Evolutionary conservation across 1,284 basidiomycete species (phyloP).

Genomic region (Ceratobasidium sp.): DNA sequence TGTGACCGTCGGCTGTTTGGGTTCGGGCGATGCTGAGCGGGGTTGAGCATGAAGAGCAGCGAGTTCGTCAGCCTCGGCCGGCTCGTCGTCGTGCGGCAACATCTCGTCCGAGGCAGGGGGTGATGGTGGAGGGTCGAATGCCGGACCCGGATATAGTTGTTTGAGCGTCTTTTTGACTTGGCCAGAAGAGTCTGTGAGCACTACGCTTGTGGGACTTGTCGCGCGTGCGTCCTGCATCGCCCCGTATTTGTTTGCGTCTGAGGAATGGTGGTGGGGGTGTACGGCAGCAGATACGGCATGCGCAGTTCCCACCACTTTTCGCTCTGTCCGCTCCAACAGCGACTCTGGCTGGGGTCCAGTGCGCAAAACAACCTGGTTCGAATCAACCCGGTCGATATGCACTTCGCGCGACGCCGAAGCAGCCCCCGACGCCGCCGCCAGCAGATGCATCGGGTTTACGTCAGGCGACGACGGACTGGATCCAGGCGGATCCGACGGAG

Average conservation of each 20-base stretch:
- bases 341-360: conserved; percentile 20
- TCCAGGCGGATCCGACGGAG: neutral
- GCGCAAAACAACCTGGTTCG: conserved; percentile 15
- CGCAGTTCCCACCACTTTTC: neutral
- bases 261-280: conserved; percentile 2
- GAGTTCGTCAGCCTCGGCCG: too few relatives aligned
- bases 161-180: conserved; percentile 23
- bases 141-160: conserved; percentile 23
- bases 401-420: conserved; percentile 34
- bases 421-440: conserved; percentile 3
- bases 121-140: conserved; percentile 24
- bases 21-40: conserved; percentile 8
- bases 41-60: conserved; percentile 11
- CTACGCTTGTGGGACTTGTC: conserved; percentile 15
- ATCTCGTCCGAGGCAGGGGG: conserved; percentile 26
- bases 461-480: neutral
- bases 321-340: conserved; percentile 12
- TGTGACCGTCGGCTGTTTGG: conserved; percentile 9
- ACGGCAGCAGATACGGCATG: conserved; percentile 8
- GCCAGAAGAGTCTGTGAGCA: conserved; percentile 22
- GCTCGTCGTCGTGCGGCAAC: neutral
- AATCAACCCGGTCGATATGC: conserved; percentile 24
- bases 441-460: conserved; percentile 20
- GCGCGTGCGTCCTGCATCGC: conserved; percentile 15
- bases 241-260: conserved; percentile 33